Conservation (phyloP, 208 protist species). For the Crithidia bombi region DNA sequence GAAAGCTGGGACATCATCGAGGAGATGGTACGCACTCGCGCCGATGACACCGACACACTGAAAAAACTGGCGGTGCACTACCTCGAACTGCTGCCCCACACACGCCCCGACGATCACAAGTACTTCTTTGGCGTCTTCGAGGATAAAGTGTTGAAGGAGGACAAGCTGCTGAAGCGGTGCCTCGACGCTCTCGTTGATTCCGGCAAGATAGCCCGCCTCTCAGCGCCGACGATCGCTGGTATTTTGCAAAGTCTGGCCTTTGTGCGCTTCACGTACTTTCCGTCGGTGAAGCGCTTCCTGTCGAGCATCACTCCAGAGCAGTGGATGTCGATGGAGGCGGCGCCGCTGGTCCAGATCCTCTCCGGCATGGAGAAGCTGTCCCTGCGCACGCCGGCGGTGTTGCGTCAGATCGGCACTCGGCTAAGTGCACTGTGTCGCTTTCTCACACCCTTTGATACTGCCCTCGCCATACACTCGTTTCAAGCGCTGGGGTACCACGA, state of each 20-base stretch:
- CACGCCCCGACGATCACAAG: conserved; percentile 83
- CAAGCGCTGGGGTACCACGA: conserved; percentile 68
- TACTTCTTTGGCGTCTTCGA: conserved; percentile 87
- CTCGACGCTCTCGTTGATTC: conserved; percentile 60
- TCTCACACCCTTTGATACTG: conserved; percentile 67
- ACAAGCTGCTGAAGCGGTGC: conserved; percentile 76
- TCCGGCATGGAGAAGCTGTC: conserved; percentile 61
- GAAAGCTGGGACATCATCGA: conserved; percentile 72
- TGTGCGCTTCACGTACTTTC: conserved; percentile 77
- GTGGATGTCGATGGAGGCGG: conserved; percentile 79
- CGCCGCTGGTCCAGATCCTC: conserved; percentile 73
- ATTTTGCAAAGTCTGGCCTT: conserved; percentile 79
- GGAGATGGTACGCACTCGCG: conserved; percentile 67
- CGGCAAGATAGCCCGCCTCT: conserved; percentile 54
- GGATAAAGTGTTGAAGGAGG: conserved; percentile 88
- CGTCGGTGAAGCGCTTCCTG: conserved; percentile 69
- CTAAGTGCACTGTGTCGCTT: conserved; percentile 52
- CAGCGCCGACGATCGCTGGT: conserved; percentile 60
- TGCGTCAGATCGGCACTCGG: conserved; percentile 46
- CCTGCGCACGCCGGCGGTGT: conserved; percentile 52
- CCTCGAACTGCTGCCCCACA: conserved; percentile 48
- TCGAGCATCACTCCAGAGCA: conserved; percentile 70
- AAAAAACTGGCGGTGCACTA: conserved; percentile 60
- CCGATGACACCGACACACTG: conserved; percentile 52
- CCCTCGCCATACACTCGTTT: conserved; percentile 61